Evolutionary conservation across 2,329 filamentous ascomycete genomes (phyloP).

Genomic region (Botrytis squamosa): DNA sequence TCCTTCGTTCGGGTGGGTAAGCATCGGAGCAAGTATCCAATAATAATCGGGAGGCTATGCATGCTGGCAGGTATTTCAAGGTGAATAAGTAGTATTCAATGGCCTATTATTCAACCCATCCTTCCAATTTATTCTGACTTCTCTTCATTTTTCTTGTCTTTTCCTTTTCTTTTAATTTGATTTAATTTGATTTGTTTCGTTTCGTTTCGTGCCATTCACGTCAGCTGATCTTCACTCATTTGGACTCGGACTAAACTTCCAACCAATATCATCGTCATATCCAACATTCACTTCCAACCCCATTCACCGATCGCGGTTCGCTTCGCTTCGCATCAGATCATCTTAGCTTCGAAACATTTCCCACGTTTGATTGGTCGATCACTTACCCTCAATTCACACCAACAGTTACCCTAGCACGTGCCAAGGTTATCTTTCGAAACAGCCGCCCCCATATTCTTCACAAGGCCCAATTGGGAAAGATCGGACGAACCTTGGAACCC

Average conservation of each 20-base stretch:
- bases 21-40: background rate
- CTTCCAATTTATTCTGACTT: background rate
- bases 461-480: background rate
- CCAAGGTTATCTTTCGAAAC: background rate
- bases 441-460: background rate
- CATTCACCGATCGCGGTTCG: background rate
- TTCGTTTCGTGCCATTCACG: too few species aligned
- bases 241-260: background rate
- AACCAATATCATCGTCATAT: constrained; percentile 2
- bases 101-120: background rate
- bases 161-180: background rate
- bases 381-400: background rate
- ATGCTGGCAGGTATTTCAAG: background rate
- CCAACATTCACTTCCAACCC: background rate
- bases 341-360: background rate
- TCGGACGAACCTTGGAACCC: background rate
- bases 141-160: background rate
- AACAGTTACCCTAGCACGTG: background rate
- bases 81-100: background rate
- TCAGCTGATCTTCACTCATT: background rate
- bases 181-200: too few species aligned
- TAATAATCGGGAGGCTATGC: background rate
- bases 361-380: background rate
- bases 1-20: background rate
- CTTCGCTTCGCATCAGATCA: constrained; percentile 2